These are phyloP conservation scores for Paramecium biaurelia DNA, from an alignment of 73 alveolate genomes.

Conservation along the genomic window DNA sequence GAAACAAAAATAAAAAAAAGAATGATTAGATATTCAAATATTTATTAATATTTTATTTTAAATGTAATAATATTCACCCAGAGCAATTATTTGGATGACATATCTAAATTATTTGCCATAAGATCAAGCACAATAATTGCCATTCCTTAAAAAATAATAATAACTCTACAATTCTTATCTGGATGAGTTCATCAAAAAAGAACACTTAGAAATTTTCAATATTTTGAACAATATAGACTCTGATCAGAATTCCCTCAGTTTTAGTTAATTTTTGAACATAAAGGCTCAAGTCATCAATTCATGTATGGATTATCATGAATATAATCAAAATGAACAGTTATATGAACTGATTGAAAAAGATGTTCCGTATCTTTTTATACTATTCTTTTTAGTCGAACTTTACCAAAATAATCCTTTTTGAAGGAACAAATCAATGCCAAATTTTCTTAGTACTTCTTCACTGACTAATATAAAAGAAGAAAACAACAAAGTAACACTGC, in stretches of 20 bases:
- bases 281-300: background rate
- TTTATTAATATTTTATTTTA: background rate
- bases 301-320: background rate
- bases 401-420: background rate
- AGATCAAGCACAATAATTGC: background rate
- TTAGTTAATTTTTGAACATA: background rate
- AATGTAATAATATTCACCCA: background rate
- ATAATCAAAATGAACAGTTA: background rate
- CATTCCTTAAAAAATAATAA: background rate
- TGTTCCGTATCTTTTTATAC: background rate
- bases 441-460: background rate
- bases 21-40: background rate
- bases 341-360: background rate
- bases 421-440: background rate
- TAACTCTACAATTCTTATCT: background rate
- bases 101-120: background rate
- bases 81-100: slow-evolving; percentile 2
- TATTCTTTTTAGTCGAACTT: background rate
- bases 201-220: background rate
- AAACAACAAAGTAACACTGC: background rate
- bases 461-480: background rate
- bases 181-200: background rate
- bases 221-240: background rate
- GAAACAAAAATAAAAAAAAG: background rate
- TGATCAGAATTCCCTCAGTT: slow-evolving; percentile 20